A percentile compares a stretch with the other conserved stretches of the same genome.
Evolutionary conservation across 2,329 filamentous ascomycete genomes (phyloP).

Genomic region (Chaetomiaceae sp.): DNA sequence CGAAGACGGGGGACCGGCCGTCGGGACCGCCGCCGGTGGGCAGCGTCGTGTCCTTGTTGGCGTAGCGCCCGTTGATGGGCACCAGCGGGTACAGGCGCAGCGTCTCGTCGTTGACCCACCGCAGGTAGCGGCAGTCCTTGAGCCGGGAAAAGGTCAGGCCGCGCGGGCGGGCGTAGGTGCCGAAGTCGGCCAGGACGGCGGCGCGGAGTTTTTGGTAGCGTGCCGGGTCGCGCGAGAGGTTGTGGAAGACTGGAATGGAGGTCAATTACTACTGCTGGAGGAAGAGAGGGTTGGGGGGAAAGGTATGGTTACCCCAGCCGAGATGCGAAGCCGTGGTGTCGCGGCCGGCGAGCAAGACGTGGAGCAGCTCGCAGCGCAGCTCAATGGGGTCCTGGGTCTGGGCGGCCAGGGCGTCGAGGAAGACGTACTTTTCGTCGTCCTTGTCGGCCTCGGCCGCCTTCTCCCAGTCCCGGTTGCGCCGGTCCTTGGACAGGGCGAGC

Average conservation of each 20-base stretch:
- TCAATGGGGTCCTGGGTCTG: constrained; percentile 60
- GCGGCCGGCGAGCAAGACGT: constrained; percentile 65
- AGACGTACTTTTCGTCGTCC: constrained; percentile 65
- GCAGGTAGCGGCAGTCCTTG: constrained; percentile 46
- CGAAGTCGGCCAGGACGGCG: constrained; percentile 31
- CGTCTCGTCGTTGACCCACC: constrained; percentile 41
- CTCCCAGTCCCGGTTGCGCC: too few species aligned
- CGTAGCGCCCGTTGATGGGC: constrained; percentile 29
- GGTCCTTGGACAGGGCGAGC: constrained; percentile 56
- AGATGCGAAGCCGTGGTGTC: constrained; percentile 54
- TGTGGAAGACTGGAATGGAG: too few species aligned
- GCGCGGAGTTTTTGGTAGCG: constrained; percentile 37
- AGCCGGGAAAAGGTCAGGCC: constrained; percentile 46
- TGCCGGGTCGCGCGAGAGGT: constrained; percentile 34
- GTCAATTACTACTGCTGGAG: too few species aligned
- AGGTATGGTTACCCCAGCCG: constrained; percentile 38
- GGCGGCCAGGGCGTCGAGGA: constrained; percentile 70
- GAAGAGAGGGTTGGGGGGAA: too few species aligned
- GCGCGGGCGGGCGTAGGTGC: constrained; percentile 20
- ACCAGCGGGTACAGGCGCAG: constrained; percentile 29
- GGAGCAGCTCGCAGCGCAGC: constrained; percentile 72
- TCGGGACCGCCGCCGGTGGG: too few species aligned
- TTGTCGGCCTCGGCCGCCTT: constrained; percentile 64
- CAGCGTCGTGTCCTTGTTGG: constrained; percentile 26
- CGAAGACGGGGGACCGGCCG: too few species aligned